Base-by-base conservation (phyloP, 169 alveolate species). In the Theileria annulata region DNA sequence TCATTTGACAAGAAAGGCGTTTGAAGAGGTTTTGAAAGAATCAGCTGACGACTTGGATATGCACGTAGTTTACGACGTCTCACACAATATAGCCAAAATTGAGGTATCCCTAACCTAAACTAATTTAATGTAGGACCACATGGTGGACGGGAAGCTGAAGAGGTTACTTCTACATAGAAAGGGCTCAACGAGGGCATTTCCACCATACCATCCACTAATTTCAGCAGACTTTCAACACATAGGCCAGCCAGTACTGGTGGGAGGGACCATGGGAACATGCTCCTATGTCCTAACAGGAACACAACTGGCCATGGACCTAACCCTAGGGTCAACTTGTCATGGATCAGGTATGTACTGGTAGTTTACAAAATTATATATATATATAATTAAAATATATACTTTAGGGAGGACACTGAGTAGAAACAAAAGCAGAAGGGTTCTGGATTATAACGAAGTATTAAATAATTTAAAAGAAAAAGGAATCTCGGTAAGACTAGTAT, bases 211-310 rank as follows among this genome's bases (percentile, higher is more conserved):
- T 63, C 96, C 96, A 13, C 79, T 88, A n/a, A 90, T 93, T n/a
- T 94, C 97, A 0, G 80, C 87, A 48, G 96, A 88, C 75, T 94
- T 88, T 80, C 96, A 93, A 77, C 80, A 75, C 47, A 80, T 88
- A 42, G 97, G 97, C 3, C 96, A 94, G 82, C 97, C 97, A 1
- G 96, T 93, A 58, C 91, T 94, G 42, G 92, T 94, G 8, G 97
- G 97, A 17, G 97, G 97, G 33, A 91, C 96, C 30, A 94, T 94
- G 97, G 97, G 97, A 12, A 93, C 96, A 13, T 85, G 93, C 87
- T 89, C 95, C 35, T 94, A 93, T 67, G 95, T 94, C 48, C 88
- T 94, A 10, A 92, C 95, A 2, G 97, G 97, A 51, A 94, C 96
- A 1, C 94, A 91, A 70, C 69, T 64, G 74, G 95, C 95, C 27